phyloP scores from a whole-genome alignment of 768 basidiomycete genomes.

The Leucosporidium creatinivorum region DNA sequence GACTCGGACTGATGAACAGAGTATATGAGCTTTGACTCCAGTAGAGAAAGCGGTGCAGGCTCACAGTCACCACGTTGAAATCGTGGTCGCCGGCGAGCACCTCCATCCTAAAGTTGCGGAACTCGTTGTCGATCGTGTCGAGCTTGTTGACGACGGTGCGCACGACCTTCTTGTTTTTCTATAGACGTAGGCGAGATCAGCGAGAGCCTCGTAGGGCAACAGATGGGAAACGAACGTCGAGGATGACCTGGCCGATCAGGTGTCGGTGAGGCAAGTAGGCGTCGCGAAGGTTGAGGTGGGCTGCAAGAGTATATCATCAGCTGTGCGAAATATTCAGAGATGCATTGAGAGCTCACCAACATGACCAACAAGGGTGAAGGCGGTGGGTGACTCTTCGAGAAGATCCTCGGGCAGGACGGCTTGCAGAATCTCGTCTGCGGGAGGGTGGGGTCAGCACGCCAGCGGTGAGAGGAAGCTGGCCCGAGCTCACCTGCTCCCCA shows the following conservation, averaged over 20 bases:
- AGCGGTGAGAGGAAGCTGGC: not conserved
- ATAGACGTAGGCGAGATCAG: not conserved
- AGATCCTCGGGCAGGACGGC: slow-evolving; percentile 72
- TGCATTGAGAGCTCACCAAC: slow-evolving; percentile 54
- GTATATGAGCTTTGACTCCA: not conserved
- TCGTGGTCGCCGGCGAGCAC: slow-evolving; percentile 83
- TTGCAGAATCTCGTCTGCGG: slow-evolving; percentile 71
- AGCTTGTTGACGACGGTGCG: slow-evolving; percentile 93
- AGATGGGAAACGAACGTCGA: slow-evolving; percentile 60
- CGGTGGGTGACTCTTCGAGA: slow-evolving; percentile 68
- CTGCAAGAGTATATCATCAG: slow-evolving; percentile 45
- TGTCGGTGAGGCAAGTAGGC: slow-evolving; percentile 88
- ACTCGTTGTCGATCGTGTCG: slow-evolving; percentile 71
- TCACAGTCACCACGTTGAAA: slow-evolving; percentile 76
- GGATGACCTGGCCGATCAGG: slow-evolving; percentile 80
- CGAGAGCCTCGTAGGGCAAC: not conserved
- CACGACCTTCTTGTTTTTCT: slow-evolving; percentile 74
- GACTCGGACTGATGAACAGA: slow-evolving; percentile 60
- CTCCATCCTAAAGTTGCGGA: slow-evolving; percentile 95
- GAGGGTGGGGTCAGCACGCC: not conserved
- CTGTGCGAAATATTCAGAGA: not conserved
- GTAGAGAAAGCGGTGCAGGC: slow-evolving; percentile 31
- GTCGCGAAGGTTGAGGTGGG: slow-evolving; percentile 81
- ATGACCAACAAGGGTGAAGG: slow-evolving; percentile 84
- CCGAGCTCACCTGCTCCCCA: slow-evolving; percentile 68